These are phyloP conservation scores for Macrolepiota dolichaula DNA, from an alignment of 768 basidiomycete species.

Conservation along the genomic window DNA sequence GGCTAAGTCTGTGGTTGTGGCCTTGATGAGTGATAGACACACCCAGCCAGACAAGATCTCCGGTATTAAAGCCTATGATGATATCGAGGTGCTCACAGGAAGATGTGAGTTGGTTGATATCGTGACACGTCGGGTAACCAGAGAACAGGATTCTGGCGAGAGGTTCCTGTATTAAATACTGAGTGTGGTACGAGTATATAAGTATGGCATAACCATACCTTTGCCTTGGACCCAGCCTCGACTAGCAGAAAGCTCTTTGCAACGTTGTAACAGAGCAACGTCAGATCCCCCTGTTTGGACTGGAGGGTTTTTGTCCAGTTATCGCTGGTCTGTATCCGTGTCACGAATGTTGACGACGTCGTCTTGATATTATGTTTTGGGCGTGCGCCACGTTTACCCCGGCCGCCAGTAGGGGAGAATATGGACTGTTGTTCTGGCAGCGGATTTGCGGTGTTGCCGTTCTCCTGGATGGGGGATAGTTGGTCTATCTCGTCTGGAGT, in stretches of 20 bases:
- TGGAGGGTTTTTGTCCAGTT: constrained; percentile 68
- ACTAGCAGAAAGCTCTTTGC: constrained; percentile 83
- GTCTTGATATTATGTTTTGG: constrained; percentile 93
- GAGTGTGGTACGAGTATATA: not conserved
- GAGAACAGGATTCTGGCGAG: constrained; percentile 83
- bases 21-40: constrained; percentile 16
- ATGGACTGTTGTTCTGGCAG: constrained; percentile 49
- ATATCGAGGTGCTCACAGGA: constrained; percentile 79
- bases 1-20: constrained; percentile 9
- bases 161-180: constrained; percentile 61
- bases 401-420: constrained; percentile 55
- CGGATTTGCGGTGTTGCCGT: constrained; percentile 28
- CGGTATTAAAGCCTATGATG: constrained; percentile 88
- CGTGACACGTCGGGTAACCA: constrained; percentile 86
- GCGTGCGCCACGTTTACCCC: constrained; percentile 60
- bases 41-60: constrained; percentile 98
- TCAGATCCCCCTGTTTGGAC: constrained; percentile 79
- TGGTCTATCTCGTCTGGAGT: constrained; percentile 59
- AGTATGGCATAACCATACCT: constrained; percentile 43
- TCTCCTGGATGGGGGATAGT: constrained; percentile 37
- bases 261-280: constrained; percentile 86
- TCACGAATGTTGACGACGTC: constrained; percentile 90
- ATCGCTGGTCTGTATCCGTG: constrained; percentile 79
- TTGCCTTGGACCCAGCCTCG: constrained; percentile 80
- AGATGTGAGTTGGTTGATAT: constrained; percentile 77